A percentile compares a stretch with the other conserved stretches of the same genome.
phyloP scores from a whole-genome alignment of 2,329 filamentous ascomycete species.

The Scytalidium lignicola region DNA sequence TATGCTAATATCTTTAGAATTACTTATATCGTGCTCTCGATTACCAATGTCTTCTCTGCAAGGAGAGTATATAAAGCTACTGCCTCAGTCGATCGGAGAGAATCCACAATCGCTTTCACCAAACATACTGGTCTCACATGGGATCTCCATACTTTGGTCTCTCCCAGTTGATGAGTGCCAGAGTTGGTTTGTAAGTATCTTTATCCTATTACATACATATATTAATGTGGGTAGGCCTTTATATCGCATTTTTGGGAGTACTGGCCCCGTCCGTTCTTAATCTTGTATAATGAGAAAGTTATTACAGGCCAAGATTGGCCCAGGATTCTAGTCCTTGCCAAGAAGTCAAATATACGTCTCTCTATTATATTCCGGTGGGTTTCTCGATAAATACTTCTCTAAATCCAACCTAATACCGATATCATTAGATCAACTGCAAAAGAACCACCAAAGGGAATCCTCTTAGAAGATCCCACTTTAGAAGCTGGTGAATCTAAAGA shows the following conservation, averaged over 20 bases:
- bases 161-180: slow-evolving; percentile 34
- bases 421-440: neutral
- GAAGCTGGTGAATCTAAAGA: neutral
- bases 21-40: slow-evolving; percentile 38
- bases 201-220: neutral
- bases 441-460: neutral
- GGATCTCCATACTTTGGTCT: slow-evolving; percentile 33
- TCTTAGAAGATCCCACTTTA: neutral
- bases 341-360: slow-evolving; percentile 12
- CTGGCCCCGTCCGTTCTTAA: slow-evolving; percentile 35
- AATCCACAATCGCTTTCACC: slow-evolving; percentile 7
- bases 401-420: neutral
- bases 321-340: slow-evolving; percentile 15
- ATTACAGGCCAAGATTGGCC: slow-evolving; percentile 24
- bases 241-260: slow-evolving; percentile 37
- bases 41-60: slow-evolving; percentile 31
- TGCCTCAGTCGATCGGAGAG: slow-evolving; percentile 24
- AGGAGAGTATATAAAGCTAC: slow-evolving; percentile 28
- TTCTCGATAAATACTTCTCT: slow-evolving; percentile 4
- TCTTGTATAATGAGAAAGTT: slow-evolving; percentile 28
- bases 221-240: slow-evolving; percentile 26
- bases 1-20: slow-evolving; percentile 8
- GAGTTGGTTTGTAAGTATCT: slow-evolving; percentile 40
- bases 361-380: slow-evolving; percentile 12
- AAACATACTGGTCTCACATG: slow-evolving; percentile 32